Evolutionary conservation across 192 early-diverging fungal species (phyloP).

Genomic region (Kappamyces sp.): DNA sequence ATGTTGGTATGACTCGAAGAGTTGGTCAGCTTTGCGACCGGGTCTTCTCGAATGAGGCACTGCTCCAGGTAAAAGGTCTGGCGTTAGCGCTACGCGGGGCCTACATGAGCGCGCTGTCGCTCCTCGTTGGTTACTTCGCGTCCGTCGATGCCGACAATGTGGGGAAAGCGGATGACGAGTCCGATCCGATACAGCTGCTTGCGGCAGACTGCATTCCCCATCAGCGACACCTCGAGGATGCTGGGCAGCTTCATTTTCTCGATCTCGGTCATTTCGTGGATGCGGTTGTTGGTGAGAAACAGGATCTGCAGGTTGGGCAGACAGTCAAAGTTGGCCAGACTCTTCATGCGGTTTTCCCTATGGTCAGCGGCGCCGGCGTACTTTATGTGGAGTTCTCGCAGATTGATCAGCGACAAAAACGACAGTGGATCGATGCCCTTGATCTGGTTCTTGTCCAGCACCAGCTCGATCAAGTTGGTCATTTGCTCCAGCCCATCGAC

Average conservation of each 20-base stretch:
- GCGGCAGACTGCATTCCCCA: conserved; percentile 45
- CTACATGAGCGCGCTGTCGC: conserved; percentile 41
- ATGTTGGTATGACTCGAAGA: not conserved
- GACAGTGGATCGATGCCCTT: conserved; percentile 46
- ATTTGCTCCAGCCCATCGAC: conserved; percentile 56
- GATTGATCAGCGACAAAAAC: conserved; percentile 46
- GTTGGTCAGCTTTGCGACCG: conserved; percentile 21
- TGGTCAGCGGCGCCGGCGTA: conserved; percentile 13
- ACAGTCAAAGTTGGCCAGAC: conserved; percentile 49
- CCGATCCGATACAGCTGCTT: conserved; percentile 48
- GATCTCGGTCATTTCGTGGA: conserved; percentile 51
- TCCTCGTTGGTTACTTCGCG: conserved; percentile 51
- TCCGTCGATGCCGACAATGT: conserved; percentile 46
- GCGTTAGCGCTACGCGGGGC: not conserved
- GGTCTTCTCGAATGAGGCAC: conserved; percentile 31
- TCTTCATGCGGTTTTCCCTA: conserved; percentile 54
- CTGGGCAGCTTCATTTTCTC: conserved; percentile 61
- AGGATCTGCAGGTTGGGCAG: conserved; percentile 48
- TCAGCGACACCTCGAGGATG: conserved; percentile 44
- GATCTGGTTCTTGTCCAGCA: conserved; percentile 59
- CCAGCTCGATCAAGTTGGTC: conserved; percentile 47
- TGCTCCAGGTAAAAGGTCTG: conserved; percentile 44
- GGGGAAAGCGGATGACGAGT: conserved; percentile 48
- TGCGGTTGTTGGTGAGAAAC: conserved; percentile 41
- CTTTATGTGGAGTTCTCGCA: conserved; percentile 56